A percentile compares a stretch with the other conserved stretches of the same genome.
phyloP scores from a whole-genome alignment of 179 eudicot species.

The Nepenthes alata region DNA sequence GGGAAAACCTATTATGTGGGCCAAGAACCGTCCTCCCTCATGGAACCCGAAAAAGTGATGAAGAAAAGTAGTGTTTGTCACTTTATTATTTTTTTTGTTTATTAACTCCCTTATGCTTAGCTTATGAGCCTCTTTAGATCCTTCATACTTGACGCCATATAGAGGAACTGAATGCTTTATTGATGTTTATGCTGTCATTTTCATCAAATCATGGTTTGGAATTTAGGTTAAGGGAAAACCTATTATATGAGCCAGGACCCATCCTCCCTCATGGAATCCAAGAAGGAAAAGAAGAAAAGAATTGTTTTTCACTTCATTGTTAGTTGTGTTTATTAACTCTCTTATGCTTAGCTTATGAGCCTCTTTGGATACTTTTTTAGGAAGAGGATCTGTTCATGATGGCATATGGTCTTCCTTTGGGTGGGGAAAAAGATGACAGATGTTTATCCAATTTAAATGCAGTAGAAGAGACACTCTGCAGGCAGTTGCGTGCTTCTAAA shows the following conservation, averaged over 20 bases:
- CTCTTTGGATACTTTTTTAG: slow-evolving; percentile 26
- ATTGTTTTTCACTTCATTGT: background rate
- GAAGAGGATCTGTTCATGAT: slow-evolving; percentile 87
- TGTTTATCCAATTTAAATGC: slow-evolving; percentile 70
- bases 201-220: too few species aligned
- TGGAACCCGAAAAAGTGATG: too few species aligned
- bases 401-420: slow-evolving; percentile 86
- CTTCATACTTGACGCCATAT: background rate
- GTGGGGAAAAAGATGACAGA: slow-evolving; percentile 78
- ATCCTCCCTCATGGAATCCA: too few species aligned
- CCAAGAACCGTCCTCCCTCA: too few species aligned
- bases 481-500: slow-evolving; percentile 85
- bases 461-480: slow-evolving; percentile 83
- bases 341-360: background rate
- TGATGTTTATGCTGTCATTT: too few species aligned
- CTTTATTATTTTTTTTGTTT: background rate
- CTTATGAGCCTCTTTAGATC: slow-evolving; percentile 2
- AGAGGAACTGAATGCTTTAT: too few species aligned
- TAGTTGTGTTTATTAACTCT: background rate
- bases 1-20: too few species aligned
- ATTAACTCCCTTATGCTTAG: background rate
- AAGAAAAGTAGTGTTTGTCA: background rate
- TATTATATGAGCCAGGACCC: too few species aligned
- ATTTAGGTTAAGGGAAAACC: too few species aligned
- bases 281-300: too few species aligned